Base-by-base conservation (phyloP, 1,139 yeast genomes). In the Sugiyamaella pinicola region DNA sequence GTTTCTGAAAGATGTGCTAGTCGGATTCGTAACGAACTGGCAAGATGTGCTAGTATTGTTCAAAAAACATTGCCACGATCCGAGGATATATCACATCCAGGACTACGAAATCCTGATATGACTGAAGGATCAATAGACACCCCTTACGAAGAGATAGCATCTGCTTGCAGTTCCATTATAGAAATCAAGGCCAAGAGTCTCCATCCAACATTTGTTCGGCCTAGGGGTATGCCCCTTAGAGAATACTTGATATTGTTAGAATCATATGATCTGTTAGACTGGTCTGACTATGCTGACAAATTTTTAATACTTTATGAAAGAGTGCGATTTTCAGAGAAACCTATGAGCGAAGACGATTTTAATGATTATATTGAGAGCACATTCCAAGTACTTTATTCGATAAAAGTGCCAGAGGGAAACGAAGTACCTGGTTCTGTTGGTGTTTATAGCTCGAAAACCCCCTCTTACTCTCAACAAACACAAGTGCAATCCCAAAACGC, bases 261-360 rank as follows among this genome's bases (percentile, higher is more conserved):
- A 49, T 55, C 61, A 17, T 64, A 53, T 61, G 63, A 55, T 13
- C 51, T 53, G 33, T 58, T 59, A 7, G 65, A 54, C n/a, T 58
- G 52, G 53, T 58, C 53, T 29, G 62, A 49, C 52, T 59, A 55
- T 21, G 52, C 52, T 12, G 64, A 67, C n/a, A 70, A 58, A 44
- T 79, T 84, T 58, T 70, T 84, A 9, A 72, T 71, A 1, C 68
- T 81, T n/a, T 90, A 89, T 69, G 96, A 90, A 59, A 74, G 74
- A 47, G 76, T 85, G 34, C 74, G 90, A 56, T 91, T 83, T 67
- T 81, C 95, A 1, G 86, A 86, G 1, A 69, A 76, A 21, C 76
- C 83, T 17, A 81, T 89, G 12, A 69, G 77, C 0, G 84, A 85
- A 57, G 72, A 69, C 1, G 85, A 85, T 47, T 82, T 90, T 62